Percentiles rank a stretch among this genome's conserved stretches.
Evolutionary conservation across 2,329 filamentous ascomycete genomes (phyloP).

Genomic region (Fusarium sp.): DNA sequence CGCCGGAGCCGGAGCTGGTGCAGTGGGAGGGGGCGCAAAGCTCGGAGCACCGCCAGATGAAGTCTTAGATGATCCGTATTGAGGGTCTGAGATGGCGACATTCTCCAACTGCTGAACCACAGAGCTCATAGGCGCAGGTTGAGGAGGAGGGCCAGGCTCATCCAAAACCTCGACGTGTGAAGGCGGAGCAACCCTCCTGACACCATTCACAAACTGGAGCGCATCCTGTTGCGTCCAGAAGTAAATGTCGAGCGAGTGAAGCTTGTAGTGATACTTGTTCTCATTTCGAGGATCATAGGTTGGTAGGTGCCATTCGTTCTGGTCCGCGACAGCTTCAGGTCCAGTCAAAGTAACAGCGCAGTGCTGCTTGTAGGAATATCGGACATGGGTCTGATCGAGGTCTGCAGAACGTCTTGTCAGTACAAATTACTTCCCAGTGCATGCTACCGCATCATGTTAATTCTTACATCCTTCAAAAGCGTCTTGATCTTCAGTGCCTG

Average conservation of each 20-base stretch:
- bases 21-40: slow-evolving; percentile 46
- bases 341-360: slow-evolving; percentile 78
- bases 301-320: slow-evolving; percentile 81
- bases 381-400: slow-evolving; percentile 74
- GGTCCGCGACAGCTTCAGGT: slow-evolving; percentile 64
- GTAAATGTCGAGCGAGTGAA: slow-evolving; percentile 83
- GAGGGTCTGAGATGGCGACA: slow-evolving; percentile 74
- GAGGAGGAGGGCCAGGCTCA: slow-evolving; percentile 69
- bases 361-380: slow-evolving; percentile 82
- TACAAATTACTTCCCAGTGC: background rate
- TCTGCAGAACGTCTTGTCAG: slow-evolving; percentile 60
- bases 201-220: slow-evolving; percentile 76
- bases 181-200: slow-evolving; percentile 74
- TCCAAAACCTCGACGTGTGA: slow-evolving; percentile 75
- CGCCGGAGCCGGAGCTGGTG: slow-evolving; percentile 41
- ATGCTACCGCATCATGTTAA: slow-evolving; percentile 19
- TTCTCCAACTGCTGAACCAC: slow-evolving; percentile 82
- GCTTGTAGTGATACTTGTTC: slow-evolving; percentile 83
- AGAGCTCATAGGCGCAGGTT: slow-evolving; percentile 70
- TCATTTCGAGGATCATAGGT: slow-evolving; percentile 80
- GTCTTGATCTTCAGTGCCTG: slow-evolving; percentile 83
- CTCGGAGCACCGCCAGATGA: slow-evolving; percentile 31
- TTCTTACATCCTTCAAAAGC: slow-evolving; percentile 81
- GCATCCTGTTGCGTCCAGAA: slow-evolving; percentile 84
- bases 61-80: slow-evolving; percentile 56